A percentile compares a stretch with the other conserved stretches of the same genome.
phyloP scores from a whole-genome alignment of 2,329 filamentous ascomycete genomes.

The Sporothrix brunneoviolacea region DNA sequence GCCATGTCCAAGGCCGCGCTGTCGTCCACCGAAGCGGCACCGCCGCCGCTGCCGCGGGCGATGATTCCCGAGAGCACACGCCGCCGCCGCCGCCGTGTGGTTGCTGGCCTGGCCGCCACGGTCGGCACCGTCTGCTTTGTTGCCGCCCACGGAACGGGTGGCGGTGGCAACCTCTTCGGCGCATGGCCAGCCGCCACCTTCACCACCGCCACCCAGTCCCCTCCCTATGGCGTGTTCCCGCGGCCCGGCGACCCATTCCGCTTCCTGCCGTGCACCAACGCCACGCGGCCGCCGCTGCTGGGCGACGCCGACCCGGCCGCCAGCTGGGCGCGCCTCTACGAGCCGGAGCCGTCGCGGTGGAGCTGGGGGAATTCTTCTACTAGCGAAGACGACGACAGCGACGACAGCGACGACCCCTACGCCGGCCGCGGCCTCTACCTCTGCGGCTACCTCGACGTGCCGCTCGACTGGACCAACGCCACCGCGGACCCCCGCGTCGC shows the following conservation, averaged over 20 bases:
- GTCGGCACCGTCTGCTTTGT: not conserved
- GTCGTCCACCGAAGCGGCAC: too few species aligned
- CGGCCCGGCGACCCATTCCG: conserved; percentile 37
- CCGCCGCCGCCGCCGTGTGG: not conserved
- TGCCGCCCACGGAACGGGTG: not conserved
- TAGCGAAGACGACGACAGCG: not conserved
- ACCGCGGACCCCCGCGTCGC: conserved; percentile 37
- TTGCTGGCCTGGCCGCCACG: not conserved
- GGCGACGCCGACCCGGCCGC: conserved; percentile 30
- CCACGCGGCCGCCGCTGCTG: conserved; percentile 34
- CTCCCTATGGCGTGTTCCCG: conserved; percentile 32
- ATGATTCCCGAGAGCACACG: too few species aligned
- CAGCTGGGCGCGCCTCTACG: conserved; percentile 36
- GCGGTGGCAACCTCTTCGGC: not conserved
- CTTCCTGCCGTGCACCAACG: conserved; percentile 40
- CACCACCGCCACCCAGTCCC: not conserved
- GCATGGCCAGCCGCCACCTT: too few species aligned
- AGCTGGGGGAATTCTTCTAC: conserved; percentile 33
- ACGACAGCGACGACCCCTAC: conserved; percentile 25
- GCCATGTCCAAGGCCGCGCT: too few species aligned
- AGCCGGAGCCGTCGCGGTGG: conserved; percentile 39
- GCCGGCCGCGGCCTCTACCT: conserved; percentile 38
- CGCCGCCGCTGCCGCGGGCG: too few species aligned
- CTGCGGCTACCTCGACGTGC: conserved; percentile 42
- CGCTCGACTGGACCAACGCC: conserved; percentile 40